A percentile compares a stretch with the other conserved stretches of the same genome.
phyloP scores from a whole-genome alignment of 345 rosid species.

The Syzygium grande region DNA sequence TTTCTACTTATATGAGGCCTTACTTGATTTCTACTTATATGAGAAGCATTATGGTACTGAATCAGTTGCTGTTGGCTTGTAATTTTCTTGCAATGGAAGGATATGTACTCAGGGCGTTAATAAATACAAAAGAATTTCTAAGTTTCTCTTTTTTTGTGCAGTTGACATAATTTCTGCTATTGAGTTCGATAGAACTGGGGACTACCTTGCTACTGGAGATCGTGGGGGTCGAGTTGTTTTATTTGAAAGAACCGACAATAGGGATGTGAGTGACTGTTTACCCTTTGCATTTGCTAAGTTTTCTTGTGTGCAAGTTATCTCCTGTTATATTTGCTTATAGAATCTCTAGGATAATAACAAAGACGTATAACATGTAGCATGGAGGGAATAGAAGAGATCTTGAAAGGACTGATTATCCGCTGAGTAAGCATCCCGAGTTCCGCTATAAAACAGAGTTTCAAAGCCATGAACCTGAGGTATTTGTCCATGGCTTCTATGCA shows the following conservation, averaged over 20 bases:
- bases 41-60: background rate
- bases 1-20: background rate
- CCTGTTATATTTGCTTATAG: background rate
- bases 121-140: background rate
- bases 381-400: conserved; percentile 57
- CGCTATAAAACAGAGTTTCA: conserved; percentile 91
- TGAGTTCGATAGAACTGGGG: conserved; percentile 74
- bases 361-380: conserved; percentile 30
- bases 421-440: conserved; percentile 67
- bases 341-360: background rate
- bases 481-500: background rate
- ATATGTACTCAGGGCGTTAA: background rate
- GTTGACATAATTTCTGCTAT: conserved; percentile 91
- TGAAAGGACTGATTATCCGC: conserved; percentile 54
- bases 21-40: background rate
- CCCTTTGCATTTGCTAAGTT: background rate
- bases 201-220: conserved; percentile 91
- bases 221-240: conserved; percentile 97
- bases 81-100: background rate
- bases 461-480: conserved; percentile 96
- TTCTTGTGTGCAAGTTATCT: background rate
- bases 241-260: conserved; percentile 71
- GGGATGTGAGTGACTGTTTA: conserved; percentile 41
- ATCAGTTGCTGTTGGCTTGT: background rate
- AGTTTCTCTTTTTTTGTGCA: conserved; percentile 20